A percentile compares a stretch with the other conserved stretches of the same genome.
phyloP scores from a whole-genome alignment of 139 green algal species.

The Monoraphidium neglectum region DNA sequence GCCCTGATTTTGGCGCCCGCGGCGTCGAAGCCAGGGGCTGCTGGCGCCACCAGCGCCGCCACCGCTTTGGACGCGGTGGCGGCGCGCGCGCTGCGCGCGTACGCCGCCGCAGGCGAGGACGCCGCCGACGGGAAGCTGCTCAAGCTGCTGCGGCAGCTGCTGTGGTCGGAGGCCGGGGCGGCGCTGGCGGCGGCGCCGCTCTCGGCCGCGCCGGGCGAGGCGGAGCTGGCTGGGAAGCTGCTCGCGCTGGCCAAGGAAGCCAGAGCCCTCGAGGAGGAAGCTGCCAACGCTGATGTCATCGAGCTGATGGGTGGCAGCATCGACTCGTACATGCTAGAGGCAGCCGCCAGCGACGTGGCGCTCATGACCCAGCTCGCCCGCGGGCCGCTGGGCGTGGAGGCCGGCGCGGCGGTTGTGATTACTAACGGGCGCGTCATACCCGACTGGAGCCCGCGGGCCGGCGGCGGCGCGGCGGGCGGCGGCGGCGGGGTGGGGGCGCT shows the following conservation, averaged over 20 bases:
- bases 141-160: neutral
- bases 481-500: neutral
- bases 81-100: neutral
- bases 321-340: neutral
- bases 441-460: conserved; percentile 4
- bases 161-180: neutral
- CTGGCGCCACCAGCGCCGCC: conserved; percentile 13
- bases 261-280: neutral
- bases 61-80: conserved; percentile 15
- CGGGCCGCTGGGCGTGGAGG: conserved; percentile 39
- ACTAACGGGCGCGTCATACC: conserved; percentile 67
- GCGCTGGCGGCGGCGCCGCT: neutral
- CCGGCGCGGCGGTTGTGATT: conserved; percentile 54
- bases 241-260: neutral
- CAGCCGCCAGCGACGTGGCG: neutral
- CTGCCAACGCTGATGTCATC: neutral
- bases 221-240: conserved; percentile 1
- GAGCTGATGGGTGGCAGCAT: neutral
- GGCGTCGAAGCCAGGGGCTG: no score
- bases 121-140: conserved; percentile 12
- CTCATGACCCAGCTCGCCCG: neutral
- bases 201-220: neutral
- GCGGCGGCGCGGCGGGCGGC: neutral
- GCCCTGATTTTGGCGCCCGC: conserved; percentile 43
- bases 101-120: neutral